phyloP scores from a whole-genome alignment of 441 rosid species.

The Corymbia calophylla region DNA sequence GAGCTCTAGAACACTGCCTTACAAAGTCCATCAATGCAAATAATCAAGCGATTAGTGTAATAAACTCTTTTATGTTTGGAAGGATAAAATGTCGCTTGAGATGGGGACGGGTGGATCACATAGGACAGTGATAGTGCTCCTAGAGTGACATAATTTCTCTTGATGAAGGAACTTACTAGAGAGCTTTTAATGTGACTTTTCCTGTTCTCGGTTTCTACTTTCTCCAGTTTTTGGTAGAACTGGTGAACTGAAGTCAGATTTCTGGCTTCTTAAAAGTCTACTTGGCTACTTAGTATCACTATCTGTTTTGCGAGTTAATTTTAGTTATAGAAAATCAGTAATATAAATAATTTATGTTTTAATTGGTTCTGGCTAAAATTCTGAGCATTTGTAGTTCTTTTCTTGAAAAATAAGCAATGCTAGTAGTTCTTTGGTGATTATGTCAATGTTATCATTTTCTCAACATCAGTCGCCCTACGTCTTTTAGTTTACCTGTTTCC shows the following conservation, averaged over 20 bases:
- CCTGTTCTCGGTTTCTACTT: neutral
- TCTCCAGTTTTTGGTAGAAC: neutral
- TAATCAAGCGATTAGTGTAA: neutral
- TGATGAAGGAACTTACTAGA: neutral
- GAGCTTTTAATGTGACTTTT: neutral
- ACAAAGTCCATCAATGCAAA: neutral
- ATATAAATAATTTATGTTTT: neutral
- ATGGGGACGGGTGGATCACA: neutral
- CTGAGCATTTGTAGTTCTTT: neutral
- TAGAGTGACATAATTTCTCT: neutral
- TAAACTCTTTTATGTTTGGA: neutral
- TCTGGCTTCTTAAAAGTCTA: neutral
- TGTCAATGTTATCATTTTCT: neutral
- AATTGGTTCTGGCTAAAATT: neutral
- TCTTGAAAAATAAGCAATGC: neutral
- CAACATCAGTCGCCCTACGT: neutral
- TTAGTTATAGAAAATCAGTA: neutral
- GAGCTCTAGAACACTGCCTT: neutral
- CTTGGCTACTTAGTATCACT: neutral
- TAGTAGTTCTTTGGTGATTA: neutral
- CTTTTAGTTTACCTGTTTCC: neutral
- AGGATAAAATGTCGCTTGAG: neutral
- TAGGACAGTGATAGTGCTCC: neutral
- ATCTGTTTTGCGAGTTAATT: neutral
- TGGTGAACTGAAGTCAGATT: neutral